phyloP scores from a whole-genome alignment of 768 basidiomycete species.

The Asterophora lycoperdoides region DNA sequence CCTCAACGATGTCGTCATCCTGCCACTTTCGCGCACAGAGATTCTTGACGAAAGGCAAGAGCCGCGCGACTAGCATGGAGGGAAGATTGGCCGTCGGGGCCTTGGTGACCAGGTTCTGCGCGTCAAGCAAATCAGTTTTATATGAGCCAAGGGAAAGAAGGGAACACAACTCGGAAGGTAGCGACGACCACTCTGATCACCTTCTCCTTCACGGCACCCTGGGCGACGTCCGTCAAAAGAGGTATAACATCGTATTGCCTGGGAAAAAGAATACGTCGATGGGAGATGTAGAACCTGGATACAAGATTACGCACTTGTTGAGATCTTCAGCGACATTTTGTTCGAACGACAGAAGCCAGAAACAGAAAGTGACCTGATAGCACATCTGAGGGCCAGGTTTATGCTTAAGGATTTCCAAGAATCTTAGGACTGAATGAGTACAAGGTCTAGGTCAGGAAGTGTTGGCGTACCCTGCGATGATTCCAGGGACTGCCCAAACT shows the following conservation, averaged over 20 bases:
- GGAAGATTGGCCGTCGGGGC: slow-evolving; percentile 87
- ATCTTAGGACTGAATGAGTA: slow-evolving; percentile 35
- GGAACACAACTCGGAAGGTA: slow-evolving; percentile 67
- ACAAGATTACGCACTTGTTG: slow-evolving; percentile 61
- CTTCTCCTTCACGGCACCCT: slow-evolving; percentile 93
- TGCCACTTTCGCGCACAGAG: slow-evolving; percentile 83
- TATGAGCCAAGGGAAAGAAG: slow-evolving; percentile 8
- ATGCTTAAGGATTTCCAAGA: slow-evolving; percentile 78
- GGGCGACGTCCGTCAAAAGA: slow-evolving; percentile 76
- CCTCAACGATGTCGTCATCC: slow-evolving; percentile 93
- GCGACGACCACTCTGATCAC: slow-evolving; percentile 91
- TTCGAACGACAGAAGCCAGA: slow-evolving; percentile 95
- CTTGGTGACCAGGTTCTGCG: slow-evolving; percentile 83
- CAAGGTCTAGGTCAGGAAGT: not conserved
- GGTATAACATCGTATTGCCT: slow-evolving; percentile 92
- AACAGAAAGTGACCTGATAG: slow-evolving; percentile 89
- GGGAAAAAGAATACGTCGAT: slow-evolving; percentile 2
- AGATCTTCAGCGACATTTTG: slow-evolving; percentile 78
- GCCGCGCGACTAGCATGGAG: slow-evolving; percentile 84
- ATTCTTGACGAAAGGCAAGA: slow-evolving; percentile 84
- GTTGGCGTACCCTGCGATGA: slow-evolving; percentile 58
- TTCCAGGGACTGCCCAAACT: slow-evolving; percentile 71
- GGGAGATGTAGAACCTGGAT: not conserved
- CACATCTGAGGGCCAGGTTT: slow-evolving; percentile 89
- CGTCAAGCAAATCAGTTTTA: not conserved